Conservation (phyloP, 257 asterid species). For the Marsdenia floribunda region DNA sequence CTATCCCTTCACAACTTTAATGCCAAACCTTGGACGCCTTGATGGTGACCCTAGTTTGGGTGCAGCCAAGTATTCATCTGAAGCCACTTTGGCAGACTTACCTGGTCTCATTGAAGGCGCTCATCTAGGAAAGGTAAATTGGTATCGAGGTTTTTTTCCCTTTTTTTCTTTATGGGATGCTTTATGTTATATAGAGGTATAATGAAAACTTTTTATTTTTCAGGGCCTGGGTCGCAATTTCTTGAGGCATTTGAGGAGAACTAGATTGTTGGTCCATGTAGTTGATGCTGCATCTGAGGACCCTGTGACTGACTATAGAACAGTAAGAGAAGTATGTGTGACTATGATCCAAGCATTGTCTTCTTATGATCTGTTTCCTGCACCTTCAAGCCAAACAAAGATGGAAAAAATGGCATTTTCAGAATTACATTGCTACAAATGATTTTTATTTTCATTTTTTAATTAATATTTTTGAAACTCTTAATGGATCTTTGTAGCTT, state of each 20-base stretch:
- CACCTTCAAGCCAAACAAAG: neutral
- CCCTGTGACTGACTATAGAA: conserved; percentile 84
- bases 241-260: conserved; percentile 96
- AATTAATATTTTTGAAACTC: neutral
- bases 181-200: neutral
- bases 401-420: neutral
- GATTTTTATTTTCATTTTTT: neutral
- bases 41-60: conserved; percentile 91
- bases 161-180: neutral
- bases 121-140: conserved; percentile 87
- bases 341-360: neutral
- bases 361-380: neutral
- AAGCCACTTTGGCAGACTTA: conserved; percentile 93
- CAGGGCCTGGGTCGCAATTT: conserved; percentile 98
- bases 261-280: conserved; percentile 86
- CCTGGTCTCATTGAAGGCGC: conserved; percentile 99
- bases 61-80: conserved; percentile 70
- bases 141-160: too few species aligned
- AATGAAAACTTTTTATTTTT: neutral
- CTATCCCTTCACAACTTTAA: conserved; percentile 93
- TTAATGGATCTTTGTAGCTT: neutral
- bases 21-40: conserved; percentile 97
- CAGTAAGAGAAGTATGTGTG: conserved; percentile 74
- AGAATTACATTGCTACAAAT: neutral
- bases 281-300: conserved; percentile 78